Conservation (phyloP, 2,329 filamentous ascomycete genomes). For the Didymellaceae sp. region DNA sequence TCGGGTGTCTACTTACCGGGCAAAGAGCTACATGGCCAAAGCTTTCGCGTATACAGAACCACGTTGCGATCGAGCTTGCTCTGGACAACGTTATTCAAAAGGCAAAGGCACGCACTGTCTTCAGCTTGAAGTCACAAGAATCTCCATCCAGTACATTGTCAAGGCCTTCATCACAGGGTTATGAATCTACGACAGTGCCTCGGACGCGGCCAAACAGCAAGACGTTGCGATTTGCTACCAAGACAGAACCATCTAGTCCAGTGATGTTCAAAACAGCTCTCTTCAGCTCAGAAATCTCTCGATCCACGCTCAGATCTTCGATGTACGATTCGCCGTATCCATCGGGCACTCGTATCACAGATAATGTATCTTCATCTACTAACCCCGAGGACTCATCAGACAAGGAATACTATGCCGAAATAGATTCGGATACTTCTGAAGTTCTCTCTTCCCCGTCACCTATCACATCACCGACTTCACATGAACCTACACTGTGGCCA, state of each 20-base stretch:
- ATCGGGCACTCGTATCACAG: constrained; percentile 10
- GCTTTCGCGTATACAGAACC: constrained; percentile 81
- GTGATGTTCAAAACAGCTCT: constrained; percentile 24
- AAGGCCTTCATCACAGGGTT: constrained; percentile 37
- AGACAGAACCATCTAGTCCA: constrained; percentile 30
- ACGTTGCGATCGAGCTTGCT: constrained; percentile 86
- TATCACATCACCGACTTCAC: constrained; percentile 32
- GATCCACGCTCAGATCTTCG: constrained; percentile 16
- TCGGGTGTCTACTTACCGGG: constrained; percentile 75
- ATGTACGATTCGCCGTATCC: constrained; percentile 3
- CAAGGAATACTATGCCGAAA: constrained; percentile 40
- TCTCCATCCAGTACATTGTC: constrained; percentile 32
- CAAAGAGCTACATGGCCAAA: constrained; percentile 93
- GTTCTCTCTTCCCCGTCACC: constrained; percentile 43
- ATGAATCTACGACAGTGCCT: constrained; percentile 20
- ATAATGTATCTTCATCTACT: constrained; percentile 40
- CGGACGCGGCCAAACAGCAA: constrained; percentile 31
- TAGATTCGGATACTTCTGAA: constrained; percentile 43
- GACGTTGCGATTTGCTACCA: constrained; percentile 27
- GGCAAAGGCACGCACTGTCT: constrained; percentile 71
- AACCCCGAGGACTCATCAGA: constrained; percentile 39
- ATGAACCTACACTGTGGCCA: constrained; percentile 34
- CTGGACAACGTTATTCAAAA: constrained; percentile 76
- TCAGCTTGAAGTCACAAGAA: constrained; percentile 67
- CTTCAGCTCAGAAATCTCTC: constrained; percentile 26